Base-by-base conservation (phyloP, 495 filamentous ascomycete genomes). In the Lasiosphaeria ovina region DNA sequence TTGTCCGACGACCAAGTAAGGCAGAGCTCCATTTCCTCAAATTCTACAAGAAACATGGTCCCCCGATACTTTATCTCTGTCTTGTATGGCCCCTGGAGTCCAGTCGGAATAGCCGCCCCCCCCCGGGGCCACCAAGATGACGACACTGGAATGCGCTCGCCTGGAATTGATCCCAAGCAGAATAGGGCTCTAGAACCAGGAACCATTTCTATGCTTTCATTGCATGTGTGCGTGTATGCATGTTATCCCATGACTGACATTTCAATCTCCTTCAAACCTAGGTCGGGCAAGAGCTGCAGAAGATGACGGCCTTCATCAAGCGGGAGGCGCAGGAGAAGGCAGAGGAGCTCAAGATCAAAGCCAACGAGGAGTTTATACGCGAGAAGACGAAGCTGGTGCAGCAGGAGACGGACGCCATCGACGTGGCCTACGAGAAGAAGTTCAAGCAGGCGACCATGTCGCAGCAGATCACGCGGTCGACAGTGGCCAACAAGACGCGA, bases 251-350 rank as follows among this genome's bases (percentile, higher is more conserved):
- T 47, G 44, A n/a, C 44, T 47, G 12, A 47, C 34, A 24, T 11
- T 11, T 33, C 51, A 2, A 11, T 32, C 36, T 11, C 51, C 58
- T 53, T 63, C 55, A 51, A 54, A 58, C 33, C 33, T 65, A 97
- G 93, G 93, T 99, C 77, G 83, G 87, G 71, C 84, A 85, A 74
- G 95, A 99, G 84, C 90, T 99, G 74, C 90, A 88, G 81, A 99
- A 99, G 83, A 99, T 99, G 95, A 98, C 95, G 50, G 91, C 93
- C 74, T 99, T 99, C 89, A 99, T 99, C 86, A 89, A 89, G 73
- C 93, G 97, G 79, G 95, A 99, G 83, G 95, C 95, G 32, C 79
- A 87, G 42, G 95, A 99, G 74, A 99, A 99, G 79, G 92, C 93
- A 66, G 86, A 86, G 70, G 95, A 99, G 75, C 98, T 99, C 79